Percentiles rank a stretch among this genome's conserved stretches.
Evolutionary conservation across 768 basidiomycete genomes (phyloP).

Genomic region (Tylopilus rubrobrunneus): DNA sequence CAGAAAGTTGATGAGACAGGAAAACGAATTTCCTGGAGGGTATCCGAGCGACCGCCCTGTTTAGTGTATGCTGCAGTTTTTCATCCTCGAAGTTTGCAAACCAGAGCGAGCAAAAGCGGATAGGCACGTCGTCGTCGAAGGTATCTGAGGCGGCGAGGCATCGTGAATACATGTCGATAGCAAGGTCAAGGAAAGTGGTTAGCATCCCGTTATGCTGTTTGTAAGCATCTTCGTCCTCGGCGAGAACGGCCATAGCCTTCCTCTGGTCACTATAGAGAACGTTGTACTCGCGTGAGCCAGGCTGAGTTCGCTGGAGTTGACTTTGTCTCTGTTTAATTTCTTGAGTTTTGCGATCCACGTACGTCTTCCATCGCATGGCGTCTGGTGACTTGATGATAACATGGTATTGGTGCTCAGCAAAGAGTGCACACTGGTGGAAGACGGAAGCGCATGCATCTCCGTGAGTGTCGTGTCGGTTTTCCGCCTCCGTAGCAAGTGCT

Average conservation of each 20-base stretch:
- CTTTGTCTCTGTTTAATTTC: slow-evolving; percentile 59
- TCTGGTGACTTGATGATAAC: slow-evolving; percentile 67
- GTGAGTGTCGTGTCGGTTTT: slow-evolving; percentile 18
- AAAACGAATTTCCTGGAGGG: slow-evolving; percentile 90
- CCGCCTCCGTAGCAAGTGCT: slow-evolving; percentile 25
- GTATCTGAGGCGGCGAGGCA: slow-evolving; percentile 66
- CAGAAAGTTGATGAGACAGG: slow-evolving; percentile 90
- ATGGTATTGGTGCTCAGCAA: slow-evolving; percentile 86
- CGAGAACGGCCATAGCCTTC: slow-evolving; percentile 46
- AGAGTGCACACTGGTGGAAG: slow-evolving; percentile 79
- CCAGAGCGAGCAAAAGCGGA: slow-evolving; percentile 89
- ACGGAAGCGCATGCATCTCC: slow-evolving; percentile 48
- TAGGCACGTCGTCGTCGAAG: slow-evolving; percentile 73
- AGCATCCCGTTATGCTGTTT: slow-evolving; percentile 41
- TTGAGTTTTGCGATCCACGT: slow-evolving; percentile 65
- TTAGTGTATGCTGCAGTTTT: slow-evolving; percentile 41
- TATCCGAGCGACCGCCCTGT: slow-evolving; percentile 49
- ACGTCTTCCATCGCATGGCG: slow-evolving; percentile 61
- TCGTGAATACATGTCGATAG: slow-evolving; percentile 82
- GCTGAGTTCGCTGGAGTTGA: slow-evolving; percentile 26
- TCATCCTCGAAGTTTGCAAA: slow-evolving; percentile 75
- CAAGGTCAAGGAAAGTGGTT: slow-evolving; percentile 63
- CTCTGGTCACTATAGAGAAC: slow-evolving; percentile 36
- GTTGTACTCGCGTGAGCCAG: slow-evolving; percentile 15
- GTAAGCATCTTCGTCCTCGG: slow-evolving; percentile 49